These are phyloP conservation scores for Berkeleyomyces rouxiae DNA, from an alignment of 2,329 filamentous ascomycete genomes.

Conservation along the genomic window DNA sequence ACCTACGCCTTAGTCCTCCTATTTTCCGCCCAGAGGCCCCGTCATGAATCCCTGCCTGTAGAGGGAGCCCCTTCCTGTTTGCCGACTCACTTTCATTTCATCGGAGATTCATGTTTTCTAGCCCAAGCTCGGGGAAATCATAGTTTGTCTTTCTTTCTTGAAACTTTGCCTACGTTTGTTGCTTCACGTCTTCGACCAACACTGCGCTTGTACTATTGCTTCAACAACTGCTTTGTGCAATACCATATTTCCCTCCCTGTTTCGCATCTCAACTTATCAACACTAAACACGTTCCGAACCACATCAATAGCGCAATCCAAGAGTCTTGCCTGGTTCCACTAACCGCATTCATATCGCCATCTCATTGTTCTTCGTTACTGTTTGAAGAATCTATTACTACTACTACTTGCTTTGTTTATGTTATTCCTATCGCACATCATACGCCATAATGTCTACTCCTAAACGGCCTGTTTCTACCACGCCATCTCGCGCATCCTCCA, in stretches of 20 bases:
- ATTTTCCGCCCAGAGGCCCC: background rate
- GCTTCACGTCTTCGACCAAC: background rate
- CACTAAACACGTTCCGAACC: background rate
- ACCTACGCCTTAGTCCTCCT: background rate
- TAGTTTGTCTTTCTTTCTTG: background rate
- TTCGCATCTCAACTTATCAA: background rate
- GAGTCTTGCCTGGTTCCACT: background rate
- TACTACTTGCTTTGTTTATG: background rate
- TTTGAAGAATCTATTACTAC: background rate
- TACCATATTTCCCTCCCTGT: background rate
- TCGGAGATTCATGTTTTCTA: slow-evolving; percentile 10
- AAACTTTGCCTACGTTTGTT: background rate
- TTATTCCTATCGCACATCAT: background rate
- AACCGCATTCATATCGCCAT: background rate
- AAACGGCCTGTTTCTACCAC: background rate
- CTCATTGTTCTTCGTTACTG: background rate
- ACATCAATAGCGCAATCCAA: background rate
- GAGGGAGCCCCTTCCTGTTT: slow-evolving; percentile 9
- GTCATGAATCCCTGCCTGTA: slow-evolving; percentile 8
- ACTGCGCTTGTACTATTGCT: background rate
- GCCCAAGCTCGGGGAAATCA: slow-evolving; percentile 2
- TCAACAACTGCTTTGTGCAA: background rate
- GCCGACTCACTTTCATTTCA: slow-evolving; percentile 12
- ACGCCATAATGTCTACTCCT: slow-evolving; percentile 3
- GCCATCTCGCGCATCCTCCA: slow-evolving; percentile 7